phyloP scores from a whole-genome alignment of 225 moss, liverwort and hornwort species.

The Bryoerythrophyllum caledonicum region DNA sequence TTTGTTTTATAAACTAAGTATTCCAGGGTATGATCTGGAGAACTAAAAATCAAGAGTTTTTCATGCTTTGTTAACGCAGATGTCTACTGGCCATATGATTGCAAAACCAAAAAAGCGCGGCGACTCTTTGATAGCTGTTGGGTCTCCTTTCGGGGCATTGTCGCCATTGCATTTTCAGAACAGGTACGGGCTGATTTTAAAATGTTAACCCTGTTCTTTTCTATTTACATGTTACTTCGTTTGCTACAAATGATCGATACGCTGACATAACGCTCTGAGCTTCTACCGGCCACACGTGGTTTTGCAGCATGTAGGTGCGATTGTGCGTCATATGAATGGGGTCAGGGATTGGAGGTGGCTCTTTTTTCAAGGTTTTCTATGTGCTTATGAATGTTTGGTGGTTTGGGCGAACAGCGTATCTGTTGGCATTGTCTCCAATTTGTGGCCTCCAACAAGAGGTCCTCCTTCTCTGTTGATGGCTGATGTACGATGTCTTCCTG shows the following conservation, averaged over 20 bases:
- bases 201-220: neutral
- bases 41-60: neutral
- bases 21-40: neutral
- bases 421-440: constrained; percentile 96
- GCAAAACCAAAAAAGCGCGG: constrained; percentile 71
- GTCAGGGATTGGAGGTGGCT: constrained; percentile 57
- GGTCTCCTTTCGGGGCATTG: constrained; percentile 95
- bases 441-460: constrained; percentile 82
- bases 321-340: constrained; percentile 56
- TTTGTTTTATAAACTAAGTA: neutral
- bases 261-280: constrained; percentile 48
- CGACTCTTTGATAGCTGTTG: constrained; percentile 85
- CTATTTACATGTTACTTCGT: constrained; percentile 1
- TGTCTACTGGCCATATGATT: constrained; percentile 47
- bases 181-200: constrained; percentile 44
- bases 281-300: constrained; percentile 50
- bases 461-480: constrained; percentile 94
- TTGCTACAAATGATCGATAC: constrained; percentile 19
- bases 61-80: constrained; percentile 39
- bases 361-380: constrained; percentile 57
- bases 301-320: constrained; percentile 66
- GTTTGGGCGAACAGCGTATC: constrained; percentile 87
- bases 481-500: constrained; percentile 96
- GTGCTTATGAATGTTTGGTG: constrained; percentile 69
- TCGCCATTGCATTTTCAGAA: constrained; percentile 98